These are phyloP conservation scores for Eucalyptus marginata DNA, from an alignment of 345 rosid species.

Conservation along the genomic window DNA sequence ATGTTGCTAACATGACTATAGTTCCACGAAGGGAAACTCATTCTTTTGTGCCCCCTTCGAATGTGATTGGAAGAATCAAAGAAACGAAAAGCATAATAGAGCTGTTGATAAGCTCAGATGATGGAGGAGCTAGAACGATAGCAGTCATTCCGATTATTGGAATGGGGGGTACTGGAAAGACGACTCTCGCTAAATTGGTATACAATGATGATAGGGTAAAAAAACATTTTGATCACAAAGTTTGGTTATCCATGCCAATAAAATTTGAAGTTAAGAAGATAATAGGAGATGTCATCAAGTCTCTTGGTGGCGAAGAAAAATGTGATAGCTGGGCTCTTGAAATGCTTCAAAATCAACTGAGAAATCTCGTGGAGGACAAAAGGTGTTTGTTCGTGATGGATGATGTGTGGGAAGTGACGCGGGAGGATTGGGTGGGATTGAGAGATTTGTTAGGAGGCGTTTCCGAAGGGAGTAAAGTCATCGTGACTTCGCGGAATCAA, in stretches of 20 bases:
- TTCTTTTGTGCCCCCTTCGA: fast-evolving
- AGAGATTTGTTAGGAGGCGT: not conserved
- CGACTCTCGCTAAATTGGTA: not conserved
- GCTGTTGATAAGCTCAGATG: fast-evolving
- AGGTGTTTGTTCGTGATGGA: not conserved
- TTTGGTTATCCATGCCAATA: not conserved
- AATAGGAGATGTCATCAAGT: not conserved
- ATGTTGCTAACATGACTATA: no score
- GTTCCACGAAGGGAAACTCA: no score
- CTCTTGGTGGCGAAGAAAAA: fast-evolving
- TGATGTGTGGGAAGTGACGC: not conserved
- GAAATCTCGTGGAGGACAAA: fast-evolving
- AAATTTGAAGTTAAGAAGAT: fast-evolving
- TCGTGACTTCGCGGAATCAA: not conserved
- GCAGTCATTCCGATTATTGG: not conserved
- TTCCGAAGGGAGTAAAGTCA: not conserved
- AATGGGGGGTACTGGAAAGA: conserved; percentile 4
- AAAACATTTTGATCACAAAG: not conserved
- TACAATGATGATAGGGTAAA: not conserved
- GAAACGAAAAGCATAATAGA: no score
- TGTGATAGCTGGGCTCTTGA: fast-evolving
- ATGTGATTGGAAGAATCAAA: fast-evolving
- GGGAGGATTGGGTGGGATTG: not conserved
- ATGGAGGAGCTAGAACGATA: fast-evolving
- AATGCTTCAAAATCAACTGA: not conserved